These are phyloP conservation scores for Lavandula angustifolia DNA, from an alignment of 257 asterid species.

Conservation along the genomic window DNA sequence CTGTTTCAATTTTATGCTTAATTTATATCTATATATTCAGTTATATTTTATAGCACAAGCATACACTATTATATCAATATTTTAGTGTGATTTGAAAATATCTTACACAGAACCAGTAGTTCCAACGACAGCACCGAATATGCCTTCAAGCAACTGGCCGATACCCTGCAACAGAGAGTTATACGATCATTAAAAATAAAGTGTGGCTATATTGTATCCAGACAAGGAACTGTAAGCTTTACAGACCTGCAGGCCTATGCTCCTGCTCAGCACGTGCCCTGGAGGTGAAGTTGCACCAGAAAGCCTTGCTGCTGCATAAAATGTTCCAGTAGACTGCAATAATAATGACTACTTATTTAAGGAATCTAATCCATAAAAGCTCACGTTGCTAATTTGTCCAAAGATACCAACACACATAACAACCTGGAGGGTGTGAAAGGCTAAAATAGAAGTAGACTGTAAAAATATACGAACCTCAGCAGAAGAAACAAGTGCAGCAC, in stretches of 20 bases:
- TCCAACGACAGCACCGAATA: slow-evolving; percentile 83
- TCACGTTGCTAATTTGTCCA: background rate
- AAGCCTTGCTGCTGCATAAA: slow-evolving; percentile 93
- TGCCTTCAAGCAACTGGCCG: slow-evolving; percentile 89
- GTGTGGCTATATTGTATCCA: background rate
- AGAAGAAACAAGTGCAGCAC: slow-evolving; percentile 93
- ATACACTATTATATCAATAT: no score
- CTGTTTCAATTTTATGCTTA: no score
- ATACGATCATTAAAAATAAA: slow-evolving; percentile 3
- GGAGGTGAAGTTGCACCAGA: slow-evolving; percentile 98
- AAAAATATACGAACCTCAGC: slow-evolving; percentile 68
- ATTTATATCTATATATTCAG: no score
- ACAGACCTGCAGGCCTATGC: slow-evolving; percentile 92
- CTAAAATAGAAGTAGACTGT: background rate
- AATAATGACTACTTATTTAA: slow-evolving; percentile 20
- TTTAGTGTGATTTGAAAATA: no score
- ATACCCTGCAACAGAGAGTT: slow-evolving; percentile 61
- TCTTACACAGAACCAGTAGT: slow-evolving; percentile 85
- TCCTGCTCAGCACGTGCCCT: slow-evolving; percentile 79
- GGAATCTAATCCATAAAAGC: slow-evolving; percentile 1
- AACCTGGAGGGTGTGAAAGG: background rate
- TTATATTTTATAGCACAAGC: no score
- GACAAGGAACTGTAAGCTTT: background rate
- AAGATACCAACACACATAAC: background rate
- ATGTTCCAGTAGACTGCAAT: slow-evolving; percentile 85